A percentile compares a stretch with the other conserved stretches of the same genome.
Conservation (phyloP, 2,329 filamentous ascomycete species). For the Monilinia polystroma region DNA sequence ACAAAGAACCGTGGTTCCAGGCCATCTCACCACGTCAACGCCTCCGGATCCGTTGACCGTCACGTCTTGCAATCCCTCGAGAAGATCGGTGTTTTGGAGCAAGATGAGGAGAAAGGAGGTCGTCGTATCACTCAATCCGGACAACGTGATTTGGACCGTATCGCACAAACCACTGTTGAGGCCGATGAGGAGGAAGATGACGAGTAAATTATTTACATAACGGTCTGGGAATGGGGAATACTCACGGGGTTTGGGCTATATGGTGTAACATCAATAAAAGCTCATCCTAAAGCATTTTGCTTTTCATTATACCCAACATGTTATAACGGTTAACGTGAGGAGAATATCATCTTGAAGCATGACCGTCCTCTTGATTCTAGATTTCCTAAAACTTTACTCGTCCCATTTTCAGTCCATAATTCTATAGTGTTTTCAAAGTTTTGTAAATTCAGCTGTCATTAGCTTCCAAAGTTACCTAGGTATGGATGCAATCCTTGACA, state of each 20-base stretch:
- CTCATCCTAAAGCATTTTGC: conserved; percentile 22
- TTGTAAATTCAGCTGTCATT: background rate
- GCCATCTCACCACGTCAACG: conserved; percentile 93
- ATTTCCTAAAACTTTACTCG: background rate
- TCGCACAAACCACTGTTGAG: conserved; percentile 77
- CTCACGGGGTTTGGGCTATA: conserved; percentile 32
- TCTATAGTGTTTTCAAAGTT: background rate
- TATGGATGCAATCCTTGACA: no score
- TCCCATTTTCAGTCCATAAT: no score
- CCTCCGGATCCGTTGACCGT: conserved; percentile 92
- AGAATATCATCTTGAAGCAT: background rate
- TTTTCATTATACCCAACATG: conserved; percentile 23
- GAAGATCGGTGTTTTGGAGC: conserved; percentile 98
- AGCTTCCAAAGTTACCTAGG: background rate
- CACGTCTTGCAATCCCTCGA: conserved; percentile 96
- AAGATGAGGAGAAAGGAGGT: conserved; percentile 97
- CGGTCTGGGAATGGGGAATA: conserved; percentile 28
- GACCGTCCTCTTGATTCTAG: background rate
- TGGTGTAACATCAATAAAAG: conserved; percentile 24
- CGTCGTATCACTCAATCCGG: conserved; percentile 97
- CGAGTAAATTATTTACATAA: conserved; percentile 52
- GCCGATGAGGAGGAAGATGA: conserved; percentile 69
- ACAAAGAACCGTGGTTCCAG: conserved; percentile 95
- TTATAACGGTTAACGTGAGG: conserved; percentile 16
- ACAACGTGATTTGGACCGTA: conserved; percentile 98